Evolutionary conservation across 2,329 filamentous ascomycete species (phyloP).

Genomic region (Colletotrichum cordylinicola): DNA sequence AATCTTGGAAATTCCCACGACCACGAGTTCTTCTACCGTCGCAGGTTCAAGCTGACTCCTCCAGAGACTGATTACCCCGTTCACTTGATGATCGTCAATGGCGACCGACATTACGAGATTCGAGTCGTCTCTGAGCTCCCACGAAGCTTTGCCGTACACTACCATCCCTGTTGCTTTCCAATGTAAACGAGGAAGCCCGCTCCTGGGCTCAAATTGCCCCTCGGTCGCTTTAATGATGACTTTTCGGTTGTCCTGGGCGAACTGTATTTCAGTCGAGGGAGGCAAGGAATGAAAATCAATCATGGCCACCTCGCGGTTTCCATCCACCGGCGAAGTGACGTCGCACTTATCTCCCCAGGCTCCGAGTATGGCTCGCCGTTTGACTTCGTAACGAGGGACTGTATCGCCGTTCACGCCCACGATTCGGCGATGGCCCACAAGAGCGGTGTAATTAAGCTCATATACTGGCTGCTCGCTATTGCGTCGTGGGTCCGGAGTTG

Average conservation of each 20-base stretch:
- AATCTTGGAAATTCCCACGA: slow-evolving; percentile 1
- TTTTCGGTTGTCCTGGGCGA: neutral
- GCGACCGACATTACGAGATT: neutral
- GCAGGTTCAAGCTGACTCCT: neutral
- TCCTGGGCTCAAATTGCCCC: neutral
- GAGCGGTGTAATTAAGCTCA: slow-evolving; percentile 3
- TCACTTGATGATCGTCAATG: neutral
- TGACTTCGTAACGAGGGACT: slow-evolving; percentile 4
- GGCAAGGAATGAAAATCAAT: neutral
- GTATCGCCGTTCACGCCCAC: neutral
- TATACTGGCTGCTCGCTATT: neutral
- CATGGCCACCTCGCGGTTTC: neutral
- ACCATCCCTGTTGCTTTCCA: slow-evolving; percentile 2
- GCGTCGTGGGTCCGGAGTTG: neutral
- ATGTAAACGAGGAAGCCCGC: neutral
- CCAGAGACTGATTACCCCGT: neutral
- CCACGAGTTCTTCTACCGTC: slow-evolving; percentile 2
- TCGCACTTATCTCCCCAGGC: neutral
- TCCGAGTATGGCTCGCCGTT: neutral
- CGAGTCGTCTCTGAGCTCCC: slow-evolving; percentile 1
- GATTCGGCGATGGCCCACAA: neutral
- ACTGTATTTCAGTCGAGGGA: neutral
- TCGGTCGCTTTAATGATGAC: neutral
- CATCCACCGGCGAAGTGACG: neutral
- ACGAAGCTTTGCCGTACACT: neutral